These are phyloP conservation scores for Fulvia fulva DNA, from an alignment of 2,329 filamentous ascomycete genomes.

Conservation along the genomic window DNA sequence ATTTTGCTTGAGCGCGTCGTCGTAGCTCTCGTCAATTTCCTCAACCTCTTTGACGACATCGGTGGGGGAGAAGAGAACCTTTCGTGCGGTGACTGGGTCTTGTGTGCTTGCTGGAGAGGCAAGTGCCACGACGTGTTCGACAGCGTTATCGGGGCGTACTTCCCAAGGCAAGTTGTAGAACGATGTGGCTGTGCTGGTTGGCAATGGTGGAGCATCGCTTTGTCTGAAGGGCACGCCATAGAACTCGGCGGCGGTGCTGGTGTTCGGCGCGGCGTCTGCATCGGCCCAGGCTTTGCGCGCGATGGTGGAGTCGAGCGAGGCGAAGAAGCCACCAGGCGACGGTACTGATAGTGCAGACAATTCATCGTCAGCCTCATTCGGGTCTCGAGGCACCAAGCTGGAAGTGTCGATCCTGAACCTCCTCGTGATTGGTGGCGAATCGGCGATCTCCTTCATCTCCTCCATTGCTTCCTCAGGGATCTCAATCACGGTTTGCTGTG, in stretches of 20 bases:
- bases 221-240: slow-evolving; percentile 77
- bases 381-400: slow-evolving; percentile 22
- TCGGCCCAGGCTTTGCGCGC: slow-evolving; percentile 80
- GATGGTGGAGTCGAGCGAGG: slow-evolving; percentile 66
- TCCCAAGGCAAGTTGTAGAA: slow-evolving; percentile 84
- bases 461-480: slow-evolving; percentile 45
- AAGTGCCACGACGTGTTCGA: slow-evolving; percentile 67
- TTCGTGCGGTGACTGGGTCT: slow-evolving; percentile 61
- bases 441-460: slow-evolving; percentile 61
- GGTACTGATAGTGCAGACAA: slow-evolving; percentile 81
- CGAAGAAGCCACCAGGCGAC: slow-evolving; percentile 89
- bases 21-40: slow-evolving; percentile 65
- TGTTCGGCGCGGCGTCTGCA: slow-evolving; percentile 62
- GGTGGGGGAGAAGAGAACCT: slow-evolving; percentile 41
- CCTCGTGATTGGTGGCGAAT: slow-evolving; percentile 44
- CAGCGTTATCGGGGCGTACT: slow-evolving; percentile 36
- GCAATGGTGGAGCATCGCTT: slow-evolving; percentile 47
- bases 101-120: slow-evolving; percentile 39
- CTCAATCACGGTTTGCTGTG: slow-evolving; percentile 35
- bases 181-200: slow-evolving; percentile 82
- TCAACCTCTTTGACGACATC: slow-evolving; percentile 37
- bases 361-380: slow-evolving; percentile 53
- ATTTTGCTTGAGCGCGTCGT: slow-evolving; percentile 65
- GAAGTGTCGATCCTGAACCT: slow-evolving; percentile 34
- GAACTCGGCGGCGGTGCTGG: slow-evolving; percentile 86